These are phyloP conservation scores for Sungouiella blattae DNA, from an alignment of 805 yeast species.

Conservation along the genomic window DNA sequence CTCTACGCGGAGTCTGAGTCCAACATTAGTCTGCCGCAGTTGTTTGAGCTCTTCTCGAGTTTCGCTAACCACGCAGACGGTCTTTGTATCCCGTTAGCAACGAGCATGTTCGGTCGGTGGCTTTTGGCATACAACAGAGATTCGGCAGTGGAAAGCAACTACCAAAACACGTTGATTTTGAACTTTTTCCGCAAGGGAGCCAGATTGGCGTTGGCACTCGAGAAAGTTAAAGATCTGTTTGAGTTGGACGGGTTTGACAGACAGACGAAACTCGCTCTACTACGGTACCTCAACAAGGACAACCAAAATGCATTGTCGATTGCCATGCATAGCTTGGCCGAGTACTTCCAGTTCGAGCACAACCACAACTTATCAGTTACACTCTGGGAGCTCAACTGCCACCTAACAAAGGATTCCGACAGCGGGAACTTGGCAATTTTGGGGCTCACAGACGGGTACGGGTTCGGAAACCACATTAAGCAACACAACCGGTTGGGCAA, in stretches of 20 bases:
- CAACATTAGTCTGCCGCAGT: conserved; percentile 13
- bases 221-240: conserved; percentile 8
- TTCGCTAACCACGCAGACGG: conserved; percentile 14
- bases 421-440: conserved; percentile 20
- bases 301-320: conserved; percentile 16
- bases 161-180: conserved; percentile 18
- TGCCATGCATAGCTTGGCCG: conserved; percentile 17
- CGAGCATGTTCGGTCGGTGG: conserved; percentile 26
- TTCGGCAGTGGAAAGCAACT: conserved; percentile 13
- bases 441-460: conserved; percentile 20
- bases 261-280: conserved; percentile 3
- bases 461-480: conserved; percentile 19
- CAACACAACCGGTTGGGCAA: conserved; percentile 17
- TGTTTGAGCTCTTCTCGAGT: conserved; percentile 16
- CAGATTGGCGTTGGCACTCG: conserved; percentile 16
- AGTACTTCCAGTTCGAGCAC: conserved; percentile 16
- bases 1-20: conserved; percentile 13
- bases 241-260: conserved; percentile 5
- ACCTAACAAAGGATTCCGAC: conserved; percentile 18
- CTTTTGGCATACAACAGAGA: conserved; percentile 18
- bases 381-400: conserved; percentile 21
- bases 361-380: conserved; percentile 17
- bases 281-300: conserved; percentile 14
- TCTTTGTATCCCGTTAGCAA: conserved; percentile 20
- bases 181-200: conserved; percentile 20